These are phyloP conservation scores for Hortiboletus rubellus DNA, from an alignment of 1,284 basidiomycete species.

Conservation along the genomic window DNA sequence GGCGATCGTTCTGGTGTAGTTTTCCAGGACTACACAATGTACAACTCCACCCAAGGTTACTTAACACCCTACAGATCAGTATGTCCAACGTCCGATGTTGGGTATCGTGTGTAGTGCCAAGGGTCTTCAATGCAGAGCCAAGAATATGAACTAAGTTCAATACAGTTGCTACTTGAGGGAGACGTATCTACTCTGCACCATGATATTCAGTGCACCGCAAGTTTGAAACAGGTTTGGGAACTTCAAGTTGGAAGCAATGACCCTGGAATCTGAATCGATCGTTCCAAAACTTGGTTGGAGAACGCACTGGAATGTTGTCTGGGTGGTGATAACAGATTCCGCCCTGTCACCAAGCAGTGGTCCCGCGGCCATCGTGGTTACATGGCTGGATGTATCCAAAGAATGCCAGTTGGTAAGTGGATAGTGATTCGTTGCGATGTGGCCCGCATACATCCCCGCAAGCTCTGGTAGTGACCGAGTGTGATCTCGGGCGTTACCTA, in stretches of 20 bases:
- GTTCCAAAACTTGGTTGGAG: no score
- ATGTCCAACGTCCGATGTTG: conserved; percentile 7
- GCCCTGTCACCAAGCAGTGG: no score
- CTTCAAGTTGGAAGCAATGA: no score
- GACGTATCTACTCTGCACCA: conserved; percentile 35
- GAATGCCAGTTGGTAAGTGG: no score
- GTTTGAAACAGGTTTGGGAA: no score
- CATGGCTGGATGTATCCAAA: no score
- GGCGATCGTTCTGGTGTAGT: conserved; percentile 43
- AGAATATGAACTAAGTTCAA: conserved; percentile 36
- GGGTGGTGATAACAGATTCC: no score
- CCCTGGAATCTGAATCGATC: no score
- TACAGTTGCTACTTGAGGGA: conserved; percentile 39
- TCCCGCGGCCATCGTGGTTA: no score
- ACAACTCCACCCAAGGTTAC: conserved; percentile 43
- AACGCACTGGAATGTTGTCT: no score
- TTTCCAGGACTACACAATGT: conserved; percentile 38
- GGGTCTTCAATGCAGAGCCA: conserved; percentile 24
- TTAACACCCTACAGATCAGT: conserved; percentile 50
- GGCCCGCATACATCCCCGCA: conserved; percentile 27
- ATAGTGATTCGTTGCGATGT: no score
- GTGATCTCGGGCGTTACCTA: conserved; percentile 8
- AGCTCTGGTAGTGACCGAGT: conserved; percentile 18
- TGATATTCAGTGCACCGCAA: no score
- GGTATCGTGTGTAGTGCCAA: background rate